Conservation (phyloP, 1,284 basidiomycete genomes). For the Mycena sp. region DNA sequence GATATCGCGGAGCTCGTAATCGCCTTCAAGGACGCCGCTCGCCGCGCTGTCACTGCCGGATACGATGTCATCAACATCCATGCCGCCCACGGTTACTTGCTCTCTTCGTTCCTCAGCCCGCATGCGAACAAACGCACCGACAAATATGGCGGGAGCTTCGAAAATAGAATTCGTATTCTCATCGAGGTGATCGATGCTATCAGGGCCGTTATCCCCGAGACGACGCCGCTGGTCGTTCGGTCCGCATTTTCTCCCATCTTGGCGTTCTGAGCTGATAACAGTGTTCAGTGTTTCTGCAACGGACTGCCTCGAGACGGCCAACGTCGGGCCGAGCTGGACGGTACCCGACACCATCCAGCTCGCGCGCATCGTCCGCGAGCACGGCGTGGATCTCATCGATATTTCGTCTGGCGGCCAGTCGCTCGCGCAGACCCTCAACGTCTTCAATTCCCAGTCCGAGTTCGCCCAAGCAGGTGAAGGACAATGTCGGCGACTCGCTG, state of each 20-base stretch:
- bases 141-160: constrained; percentile 38
- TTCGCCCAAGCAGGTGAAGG: constrained; percentile 67
- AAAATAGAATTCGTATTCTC: constrained; percentile 65
- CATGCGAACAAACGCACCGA: constrained; percentile 68
- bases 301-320: constrained; percentile 66
- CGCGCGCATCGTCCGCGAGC: constrained; percentile 59
- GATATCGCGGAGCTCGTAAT: constrained; percentile 19
- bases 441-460: constrained; percentile 56
- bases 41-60: constrained; percentile 49
- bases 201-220: constrained; percentile 56
- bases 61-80: constrained; percentile 69
- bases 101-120: constrained; percentile 59
- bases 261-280: background rate
- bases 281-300: constrained; percentile 56
- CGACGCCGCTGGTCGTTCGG: constrained; percentile 67
- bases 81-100: constrained; percentile 61
- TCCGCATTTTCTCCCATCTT: background rate
- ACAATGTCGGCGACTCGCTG: constrained; percentile 59
- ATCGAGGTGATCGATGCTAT: constrained; percentile 59
- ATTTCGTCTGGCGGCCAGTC: constrained; percentile 70
- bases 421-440: constrained; percentile 54
- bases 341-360: constrained; percentile 68
- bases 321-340: constrained; percentile 64
- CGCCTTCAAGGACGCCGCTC: constrained; percentile 24
- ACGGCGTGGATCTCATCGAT: constrained; percentile 76